Conservation (phyloP, 2,329 filamentous ascomycete genomes). For the Aspergillus fructus region DNA sequence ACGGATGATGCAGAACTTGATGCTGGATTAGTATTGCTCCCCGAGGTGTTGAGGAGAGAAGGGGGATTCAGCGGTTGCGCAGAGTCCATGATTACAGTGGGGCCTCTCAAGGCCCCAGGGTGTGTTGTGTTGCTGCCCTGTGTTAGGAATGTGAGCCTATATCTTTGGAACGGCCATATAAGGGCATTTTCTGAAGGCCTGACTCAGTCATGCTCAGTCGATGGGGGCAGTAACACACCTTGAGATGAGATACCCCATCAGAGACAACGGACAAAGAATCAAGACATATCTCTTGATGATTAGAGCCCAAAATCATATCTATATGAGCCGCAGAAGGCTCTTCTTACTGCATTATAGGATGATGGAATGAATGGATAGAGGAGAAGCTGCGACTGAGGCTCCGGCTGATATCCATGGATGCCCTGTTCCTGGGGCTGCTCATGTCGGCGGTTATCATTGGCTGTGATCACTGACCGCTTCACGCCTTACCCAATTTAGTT, state of each 20-base stretch:
- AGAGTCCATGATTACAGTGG: background rate
- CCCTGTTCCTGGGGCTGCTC: background rate
- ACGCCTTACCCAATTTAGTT: constrained; percentile 8
- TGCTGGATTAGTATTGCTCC: background rate
- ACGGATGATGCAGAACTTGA: constrained; percentile 1
- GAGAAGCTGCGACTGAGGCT: background rate
- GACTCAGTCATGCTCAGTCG: background rate
- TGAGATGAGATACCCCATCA: background rate
- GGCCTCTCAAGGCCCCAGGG: background rate
- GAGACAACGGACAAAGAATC: background rate
- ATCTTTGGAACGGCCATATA: background rate
- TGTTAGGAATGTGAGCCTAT: background rate
- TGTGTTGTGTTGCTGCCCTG: background rate
- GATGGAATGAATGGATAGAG: background rate
- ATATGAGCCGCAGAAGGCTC: background rate
- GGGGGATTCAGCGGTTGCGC: background rate
- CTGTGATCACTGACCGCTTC: constrained; percentile 2
- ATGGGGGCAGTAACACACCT: background rate
- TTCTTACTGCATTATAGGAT: background rate
- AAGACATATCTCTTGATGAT: background rate
- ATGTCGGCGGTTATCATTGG: constrained; percentile 8
- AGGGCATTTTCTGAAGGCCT: background rate
- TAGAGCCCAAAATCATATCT: background rate
- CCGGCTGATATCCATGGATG: background rate
- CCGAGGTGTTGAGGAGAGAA: constrained; percentile 4